phyloP scores from a whole-genome alignment of 179 eudicot genomes.

The Carnegiea gigantea region DNA sequence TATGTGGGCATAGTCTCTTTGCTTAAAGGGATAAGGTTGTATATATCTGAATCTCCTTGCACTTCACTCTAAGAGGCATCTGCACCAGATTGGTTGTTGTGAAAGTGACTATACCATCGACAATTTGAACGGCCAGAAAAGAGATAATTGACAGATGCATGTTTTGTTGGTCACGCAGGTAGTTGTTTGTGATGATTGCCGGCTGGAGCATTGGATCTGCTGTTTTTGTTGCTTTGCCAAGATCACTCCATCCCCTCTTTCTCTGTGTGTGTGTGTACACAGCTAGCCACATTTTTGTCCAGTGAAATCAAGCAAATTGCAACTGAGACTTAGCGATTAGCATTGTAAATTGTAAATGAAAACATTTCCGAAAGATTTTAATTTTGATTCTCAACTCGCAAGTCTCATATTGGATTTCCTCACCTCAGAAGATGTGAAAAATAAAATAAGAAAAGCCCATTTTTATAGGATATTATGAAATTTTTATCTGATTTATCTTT shows the following conservation, averaged over 20 bases:
- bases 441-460: too few species aligned
- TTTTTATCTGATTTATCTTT: too few species aligned
- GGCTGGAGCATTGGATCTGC: not conserved
- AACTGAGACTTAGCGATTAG: not conserved
- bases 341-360: not conserved
- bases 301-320: not conserved
- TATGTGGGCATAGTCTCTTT: not conserved
- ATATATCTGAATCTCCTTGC: not conserved
- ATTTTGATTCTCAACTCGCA: not conserved
- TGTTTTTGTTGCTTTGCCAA: slow-evolving; percentile 5
- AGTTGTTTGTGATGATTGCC: slow-evolving; percentile 13
- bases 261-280: not conserved
- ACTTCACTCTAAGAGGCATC: not conserved
- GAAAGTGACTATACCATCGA: not conserved
- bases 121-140: not conserved
- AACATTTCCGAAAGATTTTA: not conserved
- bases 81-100: not conserved
- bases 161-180: slow-evolving; percentile 16
- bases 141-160: not conserved
- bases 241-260: not conserved
- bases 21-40: not conserved
- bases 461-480: too few species aligned
- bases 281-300: slow-evolving; percentile 1
- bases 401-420: not conserved
- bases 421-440: too few species aligned